Evolutionary conservation across 1,139 yeast species (phyloP), one percentile per base, ranked within the genome.

Genomic region (Kluyveromyces sp.): DNA sequence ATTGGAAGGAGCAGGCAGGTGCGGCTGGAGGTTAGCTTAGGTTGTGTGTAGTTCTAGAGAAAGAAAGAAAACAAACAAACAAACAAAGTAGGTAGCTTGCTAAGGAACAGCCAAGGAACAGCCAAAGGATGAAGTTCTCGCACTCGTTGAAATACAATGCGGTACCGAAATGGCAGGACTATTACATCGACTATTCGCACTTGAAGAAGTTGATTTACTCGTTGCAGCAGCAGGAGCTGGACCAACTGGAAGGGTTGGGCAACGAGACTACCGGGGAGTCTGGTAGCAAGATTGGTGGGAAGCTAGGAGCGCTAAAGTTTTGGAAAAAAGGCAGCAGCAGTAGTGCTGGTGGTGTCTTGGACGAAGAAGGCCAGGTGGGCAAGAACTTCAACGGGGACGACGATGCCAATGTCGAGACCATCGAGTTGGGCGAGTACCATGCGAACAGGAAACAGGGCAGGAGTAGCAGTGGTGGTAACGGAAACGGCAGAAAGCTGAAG

Each of bases 131-230:
- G 89, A 81, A 81, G 69, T 82, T 82, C 61, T 79, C 87, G 7
- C 83, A 81, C 57, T 81, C 86, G 4, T 67, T 82, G 53, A 84
- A 81, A 66, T 81, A 81, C 57, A 82, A 82, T 58, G 83, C 87
- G 39, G 88, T 82, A 6, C 88, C 89, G 2, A 88, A 81, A 63
- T 82, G 89, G 89, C 77, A 82, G 47, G 79, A 80, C 41, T 78
- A 79, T 60, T 82, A 82, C 57, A 71, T 82, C 55, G 79, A 83
- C 46, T 82, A 82, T 58, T 74, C 82, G 15, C 76, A 80, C 4
- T 66, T 82, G 52, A 82, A 82, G 60, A 79, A 81, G 60, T 66
- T 78, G 43, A 78, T 81, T 33, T 82, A 81, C 58, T 72, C 81
- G n/a, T 67, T 82, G 32, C 87, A 81, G 59, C 60, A 80, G 47